Conservation (phyloP, 2,329 filamentous ascomycete species). For the Cytospora mali region DNA sequence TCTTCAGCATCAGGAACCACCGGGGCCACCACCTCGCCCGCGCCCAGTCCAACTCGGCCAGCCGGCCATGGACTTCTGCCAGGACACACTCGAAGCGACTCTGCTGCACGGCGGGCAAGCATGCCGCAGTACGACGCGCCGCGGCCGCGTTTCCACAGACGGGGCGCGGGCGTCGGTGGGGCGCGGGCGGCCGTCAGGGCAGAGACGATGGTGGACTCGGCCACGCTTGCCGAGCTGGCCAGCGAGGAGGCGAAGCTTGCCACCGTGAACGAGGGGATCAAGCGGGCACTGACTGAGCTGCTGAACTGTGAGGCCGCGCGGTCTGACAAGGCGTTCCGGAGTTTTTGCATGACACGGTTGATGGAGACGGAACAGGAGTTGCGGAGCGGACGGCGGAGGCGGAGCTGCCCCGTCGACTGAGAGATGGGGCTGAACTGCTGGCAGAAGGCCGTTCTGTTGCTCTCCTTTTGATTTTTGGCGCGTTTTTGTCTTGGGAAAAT, state of each 20-base stretch:
- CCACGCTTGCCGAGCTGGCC: constrained; percentile 52
- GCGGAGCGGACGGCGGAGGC: constrained; percentile 53
- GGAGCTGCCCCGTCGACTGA: constrained; percentile 40
- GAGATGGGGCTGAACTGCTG: constrained; percentile 21
- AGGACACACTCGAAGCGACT: constrained; percentile 25
- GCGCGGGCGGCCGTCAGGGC: constrained; percentile 30
- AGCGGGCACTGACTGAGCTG: constrained; percentile 62
- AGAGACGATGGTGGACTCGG: constrained; percentile 50
- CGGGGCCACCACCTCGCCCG: constrained; percentile 48
- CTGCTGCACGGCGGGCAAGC: constrained; percentile 27
- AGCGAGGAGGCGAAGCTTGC: constrained; percentile 57
- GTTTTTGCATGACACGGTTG: constrained; percentile 60
- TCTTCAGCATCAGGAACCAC: constrained; percentile 50
- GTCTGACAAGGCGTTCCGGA: constrained; percentile 53
- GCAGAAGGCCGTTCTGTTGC: not conserved
- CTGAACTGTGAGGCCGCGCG: constrained; percentile 62
- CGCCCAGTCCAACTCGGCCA: constrained; percentile 18
- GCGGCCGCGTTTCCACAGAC: constrained; percentile 32
- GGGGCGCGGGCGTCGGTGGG: constrained; percentile 42
- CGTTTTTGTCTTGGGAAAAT: not conserved
- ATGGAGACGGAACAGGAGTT: constrained; percentile 64
- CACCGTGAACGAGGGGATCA: constrained; percentile 63
- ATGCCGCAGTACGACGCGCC: constrained; percentile 28
- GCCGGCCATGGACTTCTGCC: not conserved
- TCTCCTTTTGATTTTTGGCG: constrained; percentile 16